phyloP scores from a whole-genome alignment of 176 grass and related monocot species.

The Urochloa ruziziensis region DNA sequence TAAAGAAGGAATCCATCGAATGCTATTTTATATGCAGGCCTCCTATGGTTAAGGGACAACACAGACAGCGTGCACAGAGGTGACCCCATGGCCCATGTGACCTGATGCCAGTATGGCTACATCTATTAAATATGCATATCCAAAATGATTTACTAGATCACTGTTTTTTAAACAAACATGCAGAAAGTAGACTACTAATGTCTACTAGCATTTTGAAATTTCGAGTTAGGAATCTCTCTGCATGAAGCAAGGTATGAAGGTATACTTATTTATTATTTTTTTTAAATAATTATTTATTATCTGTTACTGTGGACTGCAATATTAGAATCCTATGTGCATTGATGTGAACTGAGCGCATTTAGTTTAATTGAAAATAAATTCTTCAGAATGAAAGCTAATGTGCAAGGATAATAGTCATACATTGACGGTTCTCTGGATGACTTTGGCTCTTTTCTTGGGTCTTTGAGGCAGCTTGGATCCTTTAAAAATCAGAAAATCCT shows the following conservation, averaged over 20 bases:
- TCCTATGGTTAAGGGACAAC: slow-evolving; percentile 17
- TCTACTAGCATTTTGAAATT: background rate
- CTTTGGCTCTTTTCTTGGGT: slow-evolving; percentile 93
- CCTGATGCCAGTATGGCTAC: background rate
- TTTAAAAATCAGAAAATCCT: slow-evolving; percentile 89
- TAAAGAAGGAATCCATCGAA: background rate
- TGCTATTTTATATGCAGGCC: slow-evolving; percentile 46
- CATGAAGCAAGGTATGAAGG: background rate
- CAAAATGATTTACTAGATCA: slow-evolving; percentile 6
- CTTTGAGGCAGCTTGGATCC: slow-evolving; percentile 93
- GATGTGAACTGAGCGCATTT: slow-evolving; percentile 10
- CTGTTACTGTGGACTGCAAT: background rate
- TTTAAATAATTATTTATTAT: slow-evolving; percentile 24
- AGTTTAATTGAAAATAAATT: slow-evolving; percentile 15
- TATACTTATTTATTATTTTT: slow-evolving; percentile 27
- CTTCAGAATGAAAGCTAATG: slow-evolving; percentile 11
- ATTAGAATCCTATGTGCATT: slow-evolving; percentile 24
- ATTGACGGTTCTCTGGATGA: slow-evolving; percentile 81
- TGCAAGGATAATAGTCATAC: slow-evolving; percentile 59
- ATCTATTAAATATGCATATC: slow-evolving; percentile 22
- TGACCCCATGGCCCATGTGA: slow-evolving; percentile 33
- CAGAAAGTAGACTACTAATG: background rate
- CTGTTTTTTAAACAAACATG: background rate
- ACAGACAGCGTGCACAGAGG: slow-evolving; percentile 32
- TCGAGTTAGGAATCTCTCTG: slow-evolving; percentile 28